Conservation (phyloP, 371 early-diverging fungal genomes). For the Mucor lusitanicus region DNA sequence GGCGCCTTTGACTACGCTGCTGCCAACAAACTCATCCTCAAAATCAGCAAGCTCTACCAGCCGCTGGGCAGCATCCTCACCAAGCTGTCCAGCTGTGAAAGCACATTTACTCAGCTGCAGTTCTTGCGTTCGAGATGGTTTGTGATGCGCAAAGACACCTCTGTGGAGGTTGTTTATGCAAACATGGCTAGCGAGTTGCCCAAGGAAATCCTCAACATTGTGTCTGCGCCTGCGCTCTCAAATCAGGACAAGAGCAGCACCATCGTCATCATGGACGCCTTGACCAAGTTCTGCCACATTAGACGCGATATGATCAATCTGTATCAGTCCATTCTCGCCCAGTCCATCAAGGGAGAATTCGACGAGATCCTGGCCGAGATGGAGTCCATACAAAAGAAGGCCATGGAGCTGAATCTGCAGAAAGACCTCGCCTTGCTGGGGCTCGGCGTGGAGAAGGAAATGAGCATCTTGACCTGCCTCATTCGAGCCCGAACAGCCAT, state of each 20-base stretch:
- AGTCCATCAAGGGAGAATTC: conserved; percentile 27
- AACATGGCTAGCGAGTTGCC: conserved; percentile 36
- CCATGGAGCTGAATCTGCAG: conserved; percentile 19
- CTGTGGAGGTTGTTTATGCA: conserved; percentile 34
- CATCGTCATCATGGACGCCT: conserved; percentile 23
- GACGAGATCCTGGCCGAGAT: conserved; percentile 15
- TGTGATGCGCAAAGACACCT: conserved; percentile 47
- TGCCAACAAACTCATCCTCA: conserved; percentile 50
- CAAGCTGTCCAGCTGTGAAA: conserved; percentile 33
- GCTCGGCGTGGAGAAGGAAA: conserved; percentile 49
- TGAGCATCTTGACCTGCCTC: conserved; percentile 41
- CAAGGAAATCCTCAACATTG: conserved; percentile 29
- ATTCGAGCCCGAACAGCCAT: conserved; percentile 50
- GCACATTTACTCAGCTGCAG: conserved; percentile 38
- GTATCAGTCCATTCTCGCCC: conserved; percentile 33
- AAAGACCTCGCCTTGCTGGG: conserved; percentile 44
- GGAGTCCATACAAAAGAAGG: conserved; percentile 13
- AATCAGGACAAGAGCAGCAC: conserved; percentile 14
- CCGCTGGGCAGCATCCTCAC: conserved; percentile 35
- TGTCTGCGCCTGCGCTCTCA: background rate
- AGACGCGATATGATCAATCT: conserved; percentile 41
- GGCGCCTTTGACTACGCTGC: conserved; percentile 64
- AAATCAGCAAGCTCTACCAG: conserved; percentile 33
- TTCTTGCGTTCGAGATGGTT: conserved; percentile 50
- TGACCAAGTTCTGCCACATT: conserved; percentile 29